Base-by-base conservation (phyloP, 257 asterid species). In the Coffea canephora region DNA sequence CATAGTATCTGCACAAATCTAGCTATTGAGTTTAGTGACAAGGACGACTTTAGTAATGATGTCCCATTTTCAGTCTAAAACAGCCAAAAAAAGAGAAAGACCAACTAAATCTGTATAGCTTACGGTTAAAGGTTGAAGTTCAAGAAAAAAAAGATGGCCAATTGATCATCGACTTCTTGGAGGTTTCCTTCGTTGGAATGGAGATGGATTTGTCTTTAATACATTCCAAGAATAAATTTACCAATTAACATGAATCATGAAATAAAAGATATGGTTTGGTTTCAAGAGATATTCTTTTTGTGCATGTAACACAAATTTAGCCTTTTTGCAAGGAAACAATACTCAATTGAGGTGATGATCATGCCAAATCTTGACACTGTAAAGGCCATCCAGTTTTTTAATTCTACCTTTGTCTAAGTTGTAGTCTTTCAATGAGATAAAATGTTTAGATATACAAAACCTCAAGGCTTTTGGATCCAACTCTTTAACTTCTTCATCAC, bases 31-130 rank as follows among this genome's bases (percentile, higher is more conserved):
- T 25, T 43, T 43, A 55, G 31, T 54, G 76, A 78, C 76, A 78
- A 55, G 66, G 76, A 78, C 81, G 76, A 78, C 81, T 39, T 6
- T 14, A 78, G 69, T 78, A 69, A 78, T 78, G 19, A 68, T 41
- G 69, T 18, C 69, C 18, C 0, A 1, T 39, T 49, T 14, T 73
- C 59, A 50, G 71, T 41, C 69, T 73, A 18, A 18, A 45, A 25
- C 12, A 25, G 75, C 36, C 34, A 62, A 61, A 43, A 4, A 12
- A 27, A 27, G 27, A 39, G 43, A 21, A 46, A 11, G 52, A n/a
- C 9, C 75, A 71, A 71, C 68, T 62, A 23, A 23, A 21, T 61
- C 27, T 61, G 6, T 21, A 19, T 59, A 59, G 27, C 10, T 19
- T 3, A 18, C 3, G 15, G 4, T 14, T 18, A 3, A 15, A 54